These are phyloP conservation scores for Alternaria infectoria DNA, from an alignment of 2,329 filamentous ascomycete genomes.

Conservation along the genomic window DNA sequence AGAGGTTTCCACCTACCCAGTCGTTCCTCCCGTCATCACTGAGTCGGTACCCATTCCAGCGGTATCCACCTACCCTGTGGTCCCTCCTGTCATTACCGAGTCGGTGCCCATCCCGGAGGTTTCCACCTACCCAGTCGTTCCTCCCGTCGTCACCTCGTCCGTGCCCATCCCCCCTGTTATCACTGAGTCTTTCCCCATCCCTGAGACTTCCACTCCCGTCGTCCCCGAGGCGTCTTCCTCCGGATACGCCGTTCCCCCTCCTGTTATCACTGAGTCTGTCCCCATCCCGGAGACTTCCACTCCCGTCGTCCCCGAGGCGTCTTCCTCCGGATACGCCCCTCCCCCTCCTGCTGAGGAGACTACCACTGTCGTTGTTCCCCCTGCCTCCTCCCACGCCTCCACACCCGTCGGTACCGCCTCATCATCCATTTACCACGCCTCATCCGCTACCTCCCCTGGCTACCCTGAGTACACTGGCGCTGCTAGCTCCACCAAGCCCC, in stretches of 20 bases:
- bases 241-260: neutral
- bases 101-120: neutral
- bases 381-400: slow-evolving; percentile 10
- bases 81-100: neutral
- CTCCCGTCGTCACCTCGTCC: neutral
- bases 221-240: neutral
- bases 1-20: neutral
- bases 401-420: slow-evolving; percentile 7
- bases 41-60: neutral
- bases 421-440: slow-evolving; percentile 1
- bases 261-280: neutral
- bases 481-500: slow-evolving; percentile 30
- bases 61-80: neutral
- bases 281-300: neutral
- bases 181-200: neutral
- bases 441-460: slow-evolving; percentile 13
- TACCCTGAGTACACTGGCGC: slow-evolving; percentile 33
- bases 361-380: neutral
- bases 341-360: neutral
- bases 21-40: neutral
- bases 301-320: neutral
- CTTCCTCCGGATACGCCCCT: neutral
- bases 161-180: neutral
- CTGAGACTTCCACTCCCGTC: neutral
- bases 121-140: neutral